phyloP scores from a whole-genome alignment of 805 yeast genomes.

The Candida saitoana region DNA sequence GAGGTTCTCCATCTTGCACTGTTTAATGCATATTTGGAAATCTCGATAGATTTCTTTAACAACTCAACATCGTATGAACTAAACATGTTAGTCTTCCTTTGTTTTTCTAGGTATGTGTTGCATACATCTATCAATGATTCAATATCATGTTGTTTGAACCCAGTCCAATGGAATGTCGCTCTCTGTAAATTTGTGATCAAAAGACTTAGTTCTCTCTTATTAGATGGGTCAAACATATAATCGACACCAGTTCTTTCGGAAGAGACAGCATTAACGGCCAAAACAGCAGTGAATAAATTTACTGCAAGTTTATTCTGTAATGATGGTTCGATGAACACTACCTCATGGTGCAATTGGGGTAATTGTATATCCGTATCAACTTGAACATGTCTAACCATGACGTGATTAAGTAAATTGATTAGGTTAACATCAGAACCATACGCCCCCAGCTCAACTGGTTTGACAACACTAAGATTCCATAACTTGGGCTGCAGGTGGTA shows the following conservation, averaged over 20 bases:
- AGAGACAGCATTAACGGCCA: slow-evolving; percentile 70
- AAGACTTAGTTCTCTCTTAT: slow-evolving; percentile 49
- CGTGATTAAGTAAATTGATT: slow-evolving; percentile 37
- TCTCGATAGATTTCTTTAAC: slow-evolving; percentile 40
- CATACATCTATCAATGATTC: slow-evolving; percentile 50
- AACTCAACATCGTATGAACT: slow-evolving; percentile 35
- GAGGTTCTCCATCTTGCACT: slow-evolving; percentile 57
- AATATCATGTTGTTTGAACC: slow-evolving; percentile 58
- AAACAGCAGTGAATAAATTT: slow-evolving; percentile 60
- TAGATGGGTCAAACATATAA: slow-evolving; percentile 66
- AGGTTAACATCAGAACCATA: slow-evolving; percentile 43
- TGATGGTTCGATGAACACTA: slow-evolving; percentile 59
- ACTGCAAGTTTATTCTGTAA: slow-evolving; percentile 57
- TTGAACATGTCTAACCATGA: slow-evolving; percentile 57
- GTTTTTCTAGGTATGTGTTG: slow-evolving; percentile 39
- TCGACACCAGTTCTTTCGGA: slow-evolving; percentile 65
- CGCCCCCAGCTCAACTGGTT: slow-evolving; percentile 41
- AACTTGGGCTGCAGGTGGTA: slow-evolving; percentile 44
- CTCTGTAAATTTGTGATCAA: slow-evolving; percentile 59
- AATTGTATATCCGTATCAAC: slow-evolving; percentile 52
- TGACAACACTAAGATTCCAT: slow-evolving; percentile 46
- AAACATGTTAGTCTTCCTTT: slow-evolving; percentile 23
- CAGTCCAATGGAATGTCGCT: slow-evolving; percentile 74
- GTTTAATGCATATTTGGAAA: slow-evolving; percentile 46
- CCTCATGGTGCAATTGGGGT: slow-evolving; percentile 57